These are phyloP conservation scores for Boletus insuetus DNA, from an alignment of 768 basidiomycete genomes.

Conservation along the genomic window DNA sequence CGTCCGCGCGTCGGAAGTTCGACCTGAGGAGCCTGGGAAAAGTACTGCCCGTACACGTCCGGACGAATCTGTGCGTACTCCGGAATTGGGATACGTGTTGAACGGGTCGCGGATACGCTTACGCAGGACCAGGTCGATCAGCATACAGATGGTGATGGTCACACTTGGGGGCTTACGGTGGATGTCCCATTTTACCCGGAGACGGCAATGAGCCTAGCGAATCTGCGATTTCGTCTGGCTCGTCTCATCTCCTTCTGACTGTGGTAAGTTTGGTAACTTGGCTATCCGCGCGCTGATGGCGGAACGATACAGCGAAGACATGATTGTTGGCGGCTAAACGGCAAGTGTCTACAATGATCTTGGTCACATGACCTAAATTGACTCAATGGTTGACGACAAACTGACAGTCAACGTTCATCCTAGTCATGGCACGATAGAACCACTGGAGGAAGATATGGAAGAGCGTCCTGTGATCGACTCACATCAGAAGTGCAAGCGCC, in stretches of 20 bases:
- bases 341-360: neutral
- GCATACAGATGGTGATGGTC: neutral
- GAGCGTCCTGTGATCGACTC: no score
- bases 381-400: no score
- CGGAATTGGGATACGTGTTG: conserved; percentile 47
- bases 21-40: conserved; percentile 78
- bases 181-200: conserved; percentile 50
- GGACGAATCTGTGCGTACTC: conserved; percentile 79
- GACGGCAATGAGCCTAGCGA: conserved; percentile 59
- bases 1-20: conserved; percentile 57
- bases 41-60: conserved; percentile 50
- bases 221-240: conserved; percentile 52
- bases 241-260: conserved; percentile 42
- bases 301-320: conserved; percentile 76
- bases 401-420: no score
- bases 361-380: conserved; percentile 6
- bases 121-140: conserved; percentile 18
- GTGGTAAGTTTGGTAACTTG: conserved; percentile 64
- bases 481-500: no score
- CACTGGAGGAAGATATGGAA: no score
- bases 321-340: conserved; percentile 21
- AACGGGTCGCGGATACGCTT: conserved; percentile 28
- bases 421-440: no score
- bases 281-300: conserved; percentile 73
- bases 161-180: conserved; percentile 48